phyloP scores from a whole-genome alignment of 2,329 filamentous ascomycete species.

The Xylaria sp. region DNA sequence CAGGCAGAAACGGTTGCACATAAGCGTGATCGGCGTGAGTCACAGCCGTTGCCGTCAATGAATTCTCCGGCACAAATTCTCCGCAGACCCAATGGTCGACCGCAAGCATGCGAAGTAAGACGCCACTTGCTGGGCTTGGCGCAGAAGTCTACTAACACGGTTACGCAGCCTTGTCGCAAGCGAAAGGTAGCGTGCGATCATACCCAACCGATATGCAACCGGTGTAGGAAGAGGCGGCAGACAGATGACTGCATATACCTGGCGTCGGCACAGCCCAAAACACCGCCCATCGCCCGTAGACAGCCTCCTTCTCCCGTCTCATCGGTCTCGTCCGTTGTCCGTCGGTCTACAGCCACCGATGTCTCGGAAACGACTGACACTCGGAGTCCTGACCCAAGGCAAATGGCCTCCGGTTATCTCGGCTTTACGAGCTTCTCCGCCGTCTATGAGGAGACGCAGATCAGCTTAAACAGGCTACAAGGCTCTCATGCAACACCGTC shows the following conservation, averaged over 20 bases:
- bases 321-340: constrained; percentile 12
- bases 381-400: constrained; percentile 37
- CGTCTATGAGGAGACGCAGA: constrained; percentile 56
- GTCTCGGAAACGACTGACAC: constrained; percentile 9
- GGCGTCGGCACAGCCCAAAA: constrained; percentile 30
- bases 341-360: constrained; percentile 5
- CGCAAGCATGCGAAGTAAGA: constrained; percentile 47
- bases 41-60: constrained; percentile 28
- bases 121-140: constrained; percentile 20
- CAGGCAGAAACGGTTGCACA: neutral
- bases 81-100: constrained; percentile 48
- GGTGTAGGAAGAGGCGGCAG: constrained; percentile 53
- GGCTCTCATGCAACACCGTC: constrained; percentile 34
- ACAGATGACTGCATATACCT: constrained; percentile 52
- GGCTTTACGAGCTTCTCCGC: constrained; percentile 57
- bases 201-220: constrained; percentile 52
- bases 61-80: constrained; percentile 35
- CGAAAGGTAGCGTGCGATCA: constrained; percentile 59
- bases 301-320: constrained; percentile 24
- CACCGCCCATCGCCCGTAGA: constrained; percentile 12
- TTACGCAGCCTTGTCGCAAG: constrained; percentile 53
- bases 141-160: constrained; percentile 37
- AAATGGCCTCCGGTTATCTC: constrained; percentile 52
- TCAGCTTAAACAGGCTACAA: constrained; percentile 52
- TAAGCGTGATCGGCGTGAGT: constrained; percentile 27